Evolutionary conservation across 2,329 filamentous ascomycete genomes (phyloP).

Genomic region (Graphilbum ipis-grandicollis): DNA sequence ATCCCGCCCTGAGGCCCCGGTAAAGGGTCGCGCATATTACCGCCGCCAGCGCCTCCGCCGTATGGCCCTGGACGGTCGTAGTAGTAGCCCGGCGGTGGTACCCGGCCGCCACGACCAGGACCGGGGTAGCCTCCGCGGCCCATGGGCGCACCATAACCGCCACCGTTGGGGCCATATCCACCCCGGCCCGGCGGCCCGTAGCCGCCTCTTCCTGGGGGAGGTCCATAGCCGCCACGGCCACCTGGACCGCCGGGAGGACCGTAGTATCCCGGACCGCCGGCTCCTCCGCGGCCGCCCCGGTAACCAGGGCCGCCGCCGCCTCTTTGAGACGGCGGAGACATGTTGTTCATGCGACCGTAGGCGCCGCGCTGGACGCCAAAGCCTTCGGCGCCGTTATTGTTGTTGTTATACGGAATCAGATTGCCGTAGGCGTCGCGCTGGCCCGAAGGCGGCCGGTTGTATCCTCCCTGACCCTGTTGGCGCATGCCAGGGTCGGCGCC

Average conservation of each 20-base stretch:
- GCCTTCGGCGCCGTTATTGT: conserved; percentile 18
- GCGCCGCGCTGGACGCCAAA: conserved; percentile 29
- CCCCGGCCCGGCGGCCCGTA: conserved; percentile 22
- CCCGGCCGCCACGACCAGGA: conserved; percentile 19
- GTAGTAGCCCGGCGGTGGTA: conserved; percentile 27
- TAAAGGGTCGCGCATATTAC: conserved; percentile 15
- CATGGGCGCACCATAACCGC: conserved; percentile 18
- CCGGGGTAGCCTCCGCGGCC: conserved; percentile 6
- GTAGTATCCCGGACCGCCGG: conserved; percentile 20
- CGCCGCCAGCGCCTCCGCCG: conserved; percentile 5
- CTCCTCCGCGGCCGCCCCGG: conserved; percentile 28
- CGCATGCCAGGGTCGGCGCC: conserved; percentile 12
- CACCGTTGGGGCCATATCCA: conserved; percentile 16
- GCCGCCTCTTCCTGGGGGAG: conserved; percentile 20
- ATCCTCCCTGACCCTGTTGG: too few species aligned
- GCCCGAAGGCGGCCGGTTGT: conserved; percentile 16
- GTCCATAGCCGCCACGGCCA: conserved; percentile 32
- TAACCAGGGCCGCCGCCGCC: conserved; percentile 21
- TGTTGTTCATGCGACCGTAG: conserved; percentile 27
- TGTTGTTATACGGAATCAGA: conserved; percentile 33
- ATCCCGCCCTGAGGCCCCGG: conserved; percentile 18
- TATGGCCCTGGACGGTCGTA: conserved; percentile 17
- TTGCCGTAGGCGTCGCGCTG: conserved; percentile 50
- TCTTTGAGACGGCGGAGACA: conserved; percentile 14
- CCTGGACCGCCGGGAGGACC: conserved; percentile 12